phyloP scores from a whole-genome alignment of 805 yeast species.

The Candida vaughaniae region DNA sequence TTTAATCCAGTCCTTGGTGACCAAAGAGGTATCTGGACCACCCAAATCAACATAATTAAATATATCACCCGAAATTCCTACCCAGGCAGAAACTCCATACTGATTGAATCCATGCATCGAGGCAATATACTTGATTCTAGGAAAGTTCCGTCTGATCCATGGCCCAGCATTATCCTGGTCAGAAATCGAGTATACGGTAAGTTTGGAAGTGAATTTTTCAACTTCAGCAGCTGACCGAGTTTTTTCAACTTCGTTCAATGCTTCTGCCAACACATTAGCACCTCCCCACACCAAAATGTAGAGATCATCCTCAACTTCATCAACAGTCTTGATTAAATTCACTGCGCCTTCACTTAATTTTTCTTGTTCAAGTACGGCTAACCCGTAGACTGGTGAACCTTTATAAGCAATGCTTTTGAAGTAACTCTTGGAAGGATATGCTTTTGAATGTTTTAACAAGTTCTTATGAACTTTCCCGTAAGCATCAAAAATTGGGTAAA shows the following conservation, averaged over 20 bases:
- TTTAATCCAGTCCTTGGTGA: conserved; percentile 22
- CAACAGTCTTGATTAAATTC: conserved; percentile 20
- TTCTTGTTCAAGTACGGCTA: conserved; percentile 15
- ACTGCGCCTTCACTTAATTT: conserved; percentile 22
- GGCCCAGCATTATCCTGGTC: conserved; percentile 33
- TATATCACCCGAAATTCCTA: conserved; percentile 27
- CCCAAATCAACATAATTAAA: conserved; percentile 20
- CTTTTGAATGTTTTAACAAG: conserved; percentile 21
- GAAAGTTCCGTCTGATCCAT: conserved; percentile 28
- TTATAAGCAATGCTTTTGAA: conserved; percentile 20
- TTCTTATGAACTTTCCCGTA: conserved; percentile 23
- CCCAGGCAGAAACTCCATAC: conserved; percentile 27
- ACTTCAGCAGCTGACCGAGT: conserved; percentile 15
- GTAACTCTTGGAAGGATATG: conserved; percentile 24
- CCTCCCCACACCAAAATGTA: conserved; percentile 30
- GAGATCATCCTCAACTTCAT: conserved; percentile 16
- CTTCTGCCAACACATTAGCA: conserved; percentile 29
- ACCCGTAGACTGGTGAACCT: conserved; percentile 25
- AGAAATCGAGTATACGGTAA: conserved; percentile 25
- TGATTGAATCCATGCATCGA: conserved; percentile 26
- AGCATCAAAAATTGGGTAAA: conserved; percentile 28
- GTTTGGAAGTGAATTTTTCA: conserved; percentile 15
- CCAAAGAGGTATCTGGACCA: conserved; percentile 22
- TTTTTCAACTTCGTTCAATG: conserved; percentile 19
- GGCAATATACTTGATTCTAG: conserved; percentile 21